Base-by-base conservation (phyloP, 2,329 filamentous ascomycete species). In the Botrytis tulipae region DNA sequence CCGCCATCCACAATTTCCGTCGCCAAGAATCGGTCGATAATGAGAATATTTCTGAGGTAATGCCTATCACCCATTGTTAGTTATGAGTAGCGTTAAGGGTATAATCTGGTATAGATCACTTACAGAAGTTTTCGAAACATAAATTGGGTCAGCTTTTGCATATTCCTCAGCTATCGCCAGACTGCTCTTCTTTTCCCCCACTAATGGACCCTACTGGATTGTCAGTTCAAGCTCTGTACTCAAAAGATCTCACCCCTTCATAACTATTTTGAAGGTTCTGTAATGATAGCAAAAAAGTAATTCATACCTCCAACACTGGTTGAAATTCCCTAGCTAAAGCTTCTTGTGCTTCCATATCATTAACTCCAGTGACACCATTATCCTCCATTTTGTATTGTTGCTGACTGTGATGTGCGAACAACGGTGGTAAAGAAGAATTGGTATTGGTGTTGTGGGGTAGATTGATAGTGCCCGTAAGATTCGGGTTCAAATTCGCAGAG, bases 1-100 rank as follows among this genome's bases (percentile, higher is more conserved):
- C 91, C 95, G 90, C 95, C 96, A 98, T 80, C 95, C 96, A 83
- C 96, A 98, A 82, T 97, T 97, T 74, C 96, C 96, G 84, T 98
- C 95, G 71, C 96, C 95, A 82, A 92, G 91, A 82, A 97, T 90
- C 18, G 91, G 91, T 72, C 96, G 93, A 81, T 95, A 97, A 81
- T 94, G 91, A 32, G 93, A 93, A 82, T 97, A 97, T 73, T 92
- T 93, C 78, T 91, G 87, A 10, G 94, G 92, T 72, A 99, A 87
- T 32, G 91, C 88, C 94, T 97, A 78, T 71, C 10, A 40, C 20
- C 48, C 16, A 46, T 59, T 14, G 29, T 67, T 25, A 73, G 62
- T 62, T 5, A 25, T 66, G 76, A 25, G 68, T 40, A 37, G 12
- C 35, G 20, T 63, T 66, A 62, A n/a, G 74, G 70, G 57, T 51